Conservation (phyloP, 495 filamentous ascomycete species). For the Patellaria atrata region DNA sequence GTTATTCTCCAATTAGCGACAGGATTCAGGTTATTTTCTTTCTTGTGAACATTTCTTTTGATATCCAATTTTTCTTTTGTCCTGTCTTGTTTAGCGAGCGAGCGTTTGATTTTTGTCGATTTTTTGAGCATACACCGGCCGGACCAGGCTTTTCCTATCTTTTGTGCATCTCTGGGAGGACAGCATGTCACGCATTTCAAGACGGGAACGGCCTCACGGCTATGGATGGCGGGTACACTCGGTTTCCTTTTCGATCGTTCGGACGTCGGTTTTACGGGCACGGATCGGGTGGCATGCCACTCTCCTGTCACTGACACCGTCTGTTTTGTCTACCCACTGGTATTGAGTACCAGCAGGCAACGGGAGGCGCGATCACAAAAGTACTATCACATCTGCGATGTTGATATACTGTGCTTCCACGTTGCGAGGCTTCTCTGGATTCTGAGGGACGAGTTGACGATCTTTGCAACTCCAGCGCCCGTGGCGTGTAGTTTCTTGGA, state of each 20-base stretch:
- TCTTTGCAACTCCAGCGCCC: too few relatives aligned
- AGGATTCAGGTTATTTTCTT: slow-evolving; percentile 10
- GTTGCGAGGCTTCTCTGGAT: too few relatives aligned
- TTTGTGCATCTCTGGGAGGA: slow-evolving; percentile 30
- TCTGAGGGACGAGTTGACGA: slow-evolving; percentile 16
- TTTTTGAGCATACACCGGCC: slow-evolving; percentile 18
- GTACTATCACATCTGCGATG: slow-evolving; percentile 33
- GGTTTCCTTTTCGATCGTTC: slow-evolving; percentile 29
- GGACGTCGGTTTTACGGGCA: slow-evolving; percentile 27
- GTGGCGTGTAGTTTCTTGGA: slow-evolving; percentile 27
- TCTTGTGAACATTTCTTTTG: slow-evolving; percentile 22
- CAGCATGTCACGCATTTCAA: slow-evolving; percentile 34
- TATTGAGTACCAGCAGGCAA: slow-evolving; percentile 36
- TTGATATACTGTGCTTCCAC: slow-evolving; percentile 25
- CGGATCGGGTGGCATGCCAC: slow-evolving; percentile 21
- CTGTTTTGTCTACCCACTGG: slow-evolving; percentile 26
- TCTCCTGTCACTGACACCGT: slow-evolving; percentile 14
- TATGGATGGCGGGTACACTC: slow-evolving; percentile 39
- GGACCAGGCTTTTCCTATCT: slow-evolving; percentile 27
- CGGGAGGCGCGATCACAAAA: slow-evolving; percentile 26
- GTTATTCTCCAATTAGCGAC: slow-evolving; percentile 19
- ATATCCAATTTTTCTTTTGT: slow-evolving; percentile 18
- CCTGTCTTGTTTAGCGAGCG: slow-evolving; percentile 21
- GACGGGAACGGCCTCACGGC: slow-evolving; percentile 47
- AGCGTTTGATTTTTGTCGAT: slow-evolving; percentile 13